Base-by-base conservation (phyloP, 2,329 filamentous ascomycete species). In the Didymella segeticola region DNA sequence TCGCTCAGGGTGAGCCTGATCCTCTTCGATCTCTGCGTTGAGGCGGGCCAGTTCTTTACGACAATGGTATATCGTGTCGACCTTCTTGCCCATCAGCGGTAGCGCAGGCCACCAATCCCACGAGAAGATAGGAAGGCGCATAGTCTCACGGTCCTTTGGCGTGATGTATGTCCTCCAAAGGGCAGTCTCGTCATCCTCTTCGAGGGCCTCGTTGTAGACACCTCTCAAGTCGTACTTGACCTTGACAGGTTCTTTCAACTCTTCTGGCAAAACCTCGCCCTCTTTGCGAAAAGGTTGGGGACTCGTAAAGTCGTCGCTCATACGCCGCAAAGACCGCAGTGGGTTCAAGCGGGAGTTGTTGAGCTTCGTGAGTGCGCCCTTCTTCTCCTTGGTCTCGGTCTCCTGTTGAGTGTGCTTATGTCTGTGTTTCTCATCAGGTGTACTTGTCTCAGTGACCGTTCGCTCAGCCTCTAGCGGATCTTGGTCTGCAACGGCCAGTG, bases 61-160 rank as follows among this genome's bases (percentile, higher is more conserved):
- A 64, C 91, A 96, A 79, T 93, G 89, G 69, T 96, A 92, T 61
- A 99, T 98, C 0, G 89, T 93, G 71, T 99, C 95, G 1, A 97
- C 93, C 75, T 98, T 97, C 72, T 91, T 88, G 47, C 90, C 92
- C 43, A 96, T 74, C 1, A 92, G 76, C 5, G 89, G 91, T n/a
- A 96, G 72, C 0, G 86, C 85, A 2, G 89, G 89, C 72, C 96
- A 86, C 88, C 89, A 97, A n/a, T 70, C 68, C 47, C 63, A 63
- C 27, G 68, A 61, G 53, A 75, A 70, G 7, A 73, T 77, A 0
- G 91, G 86, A 9, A 97, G 78, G 39, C 88, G 86, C 78, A 96
- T 92, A 0, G 90, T 96, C 15, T 93, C 91, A 30, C 95, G 88
- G 57, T 97, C 87, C 51, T 89, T 92, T 53, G 86, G 84, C 67